These are phyloP conservation scores for Serendipita indica DNA, from an alignment of 768 basidiomycete genomes.

Conservation along the genomic window DNA sequence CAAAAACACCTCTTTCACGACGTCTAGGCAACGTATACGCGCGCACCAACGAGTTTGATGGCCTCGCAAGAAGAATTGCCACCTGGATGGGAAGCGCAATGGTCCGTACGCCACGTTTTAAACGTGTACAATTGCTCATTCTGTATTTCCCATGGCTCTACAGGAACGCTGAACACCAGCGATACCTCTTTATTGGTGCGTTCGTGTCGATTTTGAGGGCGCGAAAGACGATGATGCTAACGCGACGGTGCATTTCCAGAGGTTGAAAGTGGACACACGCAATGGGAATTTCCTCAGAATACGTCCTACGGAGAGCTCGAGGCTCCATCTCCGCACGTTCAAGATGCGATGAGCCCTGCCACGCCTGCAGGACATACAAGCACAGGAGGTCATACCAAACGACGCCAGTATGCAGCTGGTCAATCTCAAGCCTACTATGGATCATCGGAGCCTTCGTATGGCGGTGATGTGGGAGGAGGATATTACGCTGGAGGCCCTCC, in stretches of 20 bases:
- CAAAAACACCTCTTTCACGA: background rate
- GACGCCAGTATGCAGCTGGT: conserved; percentile 87
- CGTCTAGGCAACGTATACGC: background rate
- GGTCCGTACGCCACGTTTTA: conserved; percentile 36
- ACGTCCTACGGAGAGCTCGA: conserved; percentile 23
- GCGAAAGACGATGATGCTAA: conserved; percentile 9
- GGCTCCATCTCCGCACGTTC: conserved; percentile 28
- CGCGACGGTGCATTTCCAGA: conserved; percentile 34
- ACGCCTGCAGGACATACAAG: conserved; percentile 28
- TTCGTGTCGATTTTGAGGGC: conserved; percentile 4
- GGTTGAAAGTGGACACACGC: conserved; percentile 63
- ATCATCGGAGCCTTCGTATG: conserved; percentile 20
- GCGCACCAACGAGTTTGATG: background rate
- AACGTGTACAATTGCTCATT: conserved; percentile 9
- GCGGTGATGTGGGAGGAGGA: conserved; percentile 14
- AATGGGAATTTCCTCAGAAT: conserved; percentile 70
- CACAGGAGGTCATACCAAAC: conserved; percentile 34
- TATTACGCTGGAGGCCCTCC: conserved; percentile 25
- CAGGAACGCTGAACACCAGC: conserved; percentile 70
- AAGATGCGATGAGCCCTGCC: conserved; percentile 10
- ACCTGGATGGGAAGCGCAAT: conserved; percentile 86
- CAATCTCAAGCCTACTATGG: conserved; percentile 80
- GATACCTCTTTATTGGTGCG: conserved; percentile 82
- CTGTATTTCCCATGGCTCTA: conserved; percentile 15
- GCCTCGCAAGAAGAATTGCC: conserved; percentile 41